Evolutionary conservation across 306 rosid genomes (phyloP), one percentile per base, ranked within the genome.

Genomic region (Fragaria ananassa): DNA sequence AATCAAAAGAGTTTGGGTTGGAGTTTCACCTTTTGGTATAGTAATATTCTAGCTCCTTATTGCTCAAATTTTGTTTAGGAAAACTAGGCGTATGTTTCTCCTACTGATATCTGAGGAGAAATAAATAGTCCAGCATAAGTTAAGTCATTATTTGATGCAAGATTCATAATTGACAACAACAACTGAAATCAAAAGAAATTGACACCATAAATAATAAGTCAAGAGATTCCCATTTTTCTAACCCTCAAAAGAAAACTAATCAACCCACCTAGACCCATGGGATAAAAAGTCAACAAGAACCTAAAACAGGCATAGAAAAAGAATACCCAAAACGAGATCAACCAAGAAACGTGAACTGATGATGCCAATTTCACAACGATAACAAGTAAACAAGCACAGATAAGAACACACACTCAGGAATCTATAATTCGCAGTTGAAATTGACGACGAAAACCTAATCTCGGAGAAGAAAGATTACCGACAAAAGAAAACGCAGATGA

Each of bases 361-460:
- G 81, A 91, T 29, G 5, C 82, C 82, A 77, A 81, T 76, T 75
- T 64, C 13, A 74, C 56, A 78, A 81, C 34, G 69, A 78, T 74
- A 78, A 80, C 77, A 71, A 63, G 78, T 35, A 53, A 19, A 46
- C 23, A 27, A 10, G 23, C 45, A 15, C 6, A 53, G 11, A 14
- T 19, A 34, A 51, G 18, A 47, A 47, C 6, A 3, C 53, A 18
- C 7, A 5, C 21, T 18, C n/a, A 51, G 21, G 21, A 18, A 51
- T 51, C 15, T 18, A 6, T 14, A 51, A 51, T 51, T 51, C 3
- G n/a, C 23, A 51, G 58, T 51, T 51, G 21, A 51, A 51, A 51
- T 51, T 51, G 57, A 51, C 18, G 57, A 51, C 19, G 19, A 51
- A 51, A 13, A 47, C 53, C 53, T 51, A 51, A 18, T 51, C 9